Evolutionary conservation across 768 basidiomycete species (phyloP), one percentile per base, ranked within the genome.

Genomic region (Termitomyces sp.): DNA sequence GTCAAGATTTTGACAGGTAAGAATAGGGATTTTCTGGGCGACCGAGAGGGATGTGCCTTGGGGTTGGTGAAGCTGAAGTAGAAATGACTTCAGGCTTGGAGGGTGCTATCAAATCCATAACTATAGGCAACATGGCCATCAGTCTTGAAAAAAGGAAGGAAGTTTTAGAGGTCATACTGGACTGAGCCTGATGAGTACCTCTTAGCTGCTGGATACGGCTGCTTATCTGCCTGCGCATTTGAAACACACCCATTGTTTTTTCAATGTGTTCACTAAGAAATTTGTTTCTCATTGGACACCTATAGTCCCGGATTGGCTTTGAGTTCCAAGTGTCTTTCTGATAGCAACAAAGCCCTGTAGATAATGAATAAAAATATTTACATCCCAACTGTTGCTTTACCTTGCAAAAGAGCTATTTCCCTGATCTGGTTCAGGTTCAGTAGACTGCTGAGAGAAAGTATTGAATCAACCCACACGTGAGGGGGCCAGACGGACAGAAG

Each of bases 401-500:
- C 83, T 73, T 82, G 75, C 45, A 83, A 70, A 65, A 84, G 72
- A 54, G 76, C 77, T 33, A 76, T 78, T 66, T 83, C 82, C 25
- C 68, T 70, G 36, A 43, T 43, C 10, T n/a, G n/a, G n/a, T n/a
- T n/a, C n/a, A n/a, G n/a, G 56, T 42, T 39, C 18, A 54, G 42
- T 20, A 12, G 49, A 27, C 32, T 3, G 36, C 35, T 0, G 13
- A 32, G 7, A 29, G 50, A n/a, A 33, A 22, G 27, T n/a, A n/a
- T 35, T 9, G 23, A 55, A 33, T 31, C 29, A 27, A 56, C 67
- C 18, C 53, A 70, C 66, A 84, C 68, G 50, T 77, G 67, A 11
- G 82, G 81, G 41, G 83, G 80, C 82, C 82, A 84, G 20, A 84
- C 79, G 16, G 80, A n/a, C n/a, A n/a, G n/a, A n/a, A n/a, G n/a